These are phyloP conservation scores for Lipomyces spencermartinsiae DNA, from an alignment of 805 yeast genomes.

Conservation along the genomic window DNA sequence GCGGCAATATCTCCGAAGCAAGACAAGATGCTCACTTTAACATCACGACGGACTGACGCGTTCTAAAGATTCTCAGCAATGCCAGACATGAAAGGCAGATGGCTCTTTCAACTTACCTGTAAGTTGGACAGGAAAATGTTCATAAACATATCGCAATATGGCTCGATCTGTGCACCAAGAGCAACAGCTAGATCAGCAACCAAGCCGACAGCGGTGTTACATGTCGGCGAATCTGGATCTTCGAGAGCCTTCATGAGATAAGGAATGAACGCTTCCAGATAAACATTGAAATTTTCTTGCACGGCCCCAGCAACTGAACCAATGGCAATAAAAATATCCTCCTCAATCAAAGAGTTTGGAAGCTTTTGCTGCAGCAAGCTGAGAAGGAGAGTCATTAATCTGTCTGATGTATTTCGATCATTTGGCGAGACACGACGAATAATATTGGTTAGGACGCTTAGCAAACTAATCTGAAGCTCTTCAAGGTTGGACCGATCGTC, in stretches of 20 bases:
- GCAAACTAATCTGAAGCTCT: conserved; percentile 81
- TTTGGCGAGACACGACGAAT: conserved; percentile 74
- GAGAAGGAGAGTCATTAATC: conserved; percentile 81
- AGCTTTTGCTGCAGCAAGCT: conserved; percentile 68
- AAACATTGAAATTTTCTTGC: conserved; percentile 71
- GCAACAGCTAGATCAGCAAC: conserved; percentile 95
- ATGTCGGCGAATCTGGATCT: conserved; percentile 77
- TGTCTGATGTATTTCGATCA: conserved; percentile 70
- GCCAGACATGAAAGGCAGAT: not conserved
- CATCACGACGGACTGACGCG: conserved; percentile 66
- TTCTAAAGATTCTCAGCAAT: conserved; percentile 11
- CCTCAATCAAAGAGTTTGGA: conserved; percentile 83
- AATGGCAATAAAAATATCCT: conserved; percentile 90
- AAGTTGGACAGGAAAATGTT: conserved; percentile 76
- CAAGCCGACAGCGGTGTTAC: conserved; percentile 90
- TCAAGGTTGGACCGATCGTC: conserved; percentile 79
- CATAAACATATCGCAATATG: conserved; percentile 83
- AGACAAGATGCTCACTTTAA: conserved; percentile 85
- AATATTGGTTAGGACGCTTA: conserved; percentile 79
- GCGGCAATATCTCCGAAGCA: conserved; percentile 97
- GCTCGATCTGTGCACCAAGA: conserved; percentile 72
- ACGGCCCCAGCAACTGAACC: conserved; percentile 87
- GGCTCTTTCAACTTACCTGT: conserved; percentile 57
- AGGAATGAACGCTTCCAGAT: conserved; percentile 83
- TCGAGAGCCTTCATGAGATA: conserved; percentile 77